Conservation (phyloP, 108 stramenopile species). For the Craspedostauros australis region DNA sequence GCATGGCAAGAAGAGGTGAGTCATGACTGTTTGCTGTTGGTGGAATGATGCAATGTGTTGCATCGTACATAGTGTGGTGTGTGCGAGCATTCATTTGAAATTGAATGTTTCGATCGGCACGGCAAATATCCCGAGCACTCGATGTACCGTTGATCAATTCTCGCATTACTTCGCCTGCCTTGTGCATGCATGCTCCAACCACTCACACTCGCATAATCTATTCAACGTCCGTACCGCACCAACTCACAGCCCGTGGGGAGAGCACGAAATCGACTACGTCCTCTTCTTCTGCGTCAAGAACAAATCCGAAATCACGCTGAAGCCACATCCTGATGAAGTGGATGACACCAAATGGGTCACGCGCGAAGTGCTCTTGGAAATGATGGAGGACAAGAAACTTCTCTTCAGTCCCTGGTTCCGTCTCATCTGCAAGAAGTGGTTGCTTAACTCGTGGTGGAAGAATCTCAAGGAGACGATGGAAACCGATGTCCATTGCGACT, state of each 20-base stretch:
- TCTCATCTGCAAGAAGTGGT: conserved; percentile 76
- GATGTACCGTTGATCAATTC: background rate
- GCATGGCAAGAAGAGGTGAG: conserved; percentile 69
- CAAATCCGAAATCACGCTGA: conserved; percentile 57
- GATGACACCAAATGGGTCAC: conserved; percentile 72
- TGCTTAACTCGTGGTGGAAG: conserved; percentile 81
- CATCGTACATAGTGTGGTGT: background rate
- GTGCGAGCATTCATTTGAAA: background rate
- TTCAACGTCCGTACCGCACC: background rate
- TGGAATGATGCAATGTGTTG: background rate
- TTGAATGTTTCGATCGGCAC: background rate
- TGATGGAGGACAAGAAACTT: conserved; percentile 61
- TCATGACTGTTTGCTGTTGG: background rate
- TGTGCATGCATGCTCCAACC: background rate
- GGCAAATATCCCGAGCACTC: background rate
- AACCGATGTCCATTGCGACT: conserved; percentile 69
- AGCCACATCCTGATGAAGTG: conserved; percentile 92
- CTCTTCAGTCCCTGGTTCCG: conserved; percentile 92
- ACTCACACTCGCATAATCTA: background rate
- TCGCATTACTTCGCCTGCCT: background rate
- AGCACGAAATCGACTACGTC: conserved; percentile 99
- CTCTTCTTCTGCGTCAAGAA: conserved; percentile 66
- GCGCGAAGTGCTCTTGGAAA: conserved; percentile 45
- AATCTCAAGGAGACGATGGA: conserved; percentile 73
- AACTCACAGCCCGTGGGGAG: conserved; percentile 93